Conservation (phyloP, 495 filamentous ascomycete species). For the Tuber calosporum region DNA sequence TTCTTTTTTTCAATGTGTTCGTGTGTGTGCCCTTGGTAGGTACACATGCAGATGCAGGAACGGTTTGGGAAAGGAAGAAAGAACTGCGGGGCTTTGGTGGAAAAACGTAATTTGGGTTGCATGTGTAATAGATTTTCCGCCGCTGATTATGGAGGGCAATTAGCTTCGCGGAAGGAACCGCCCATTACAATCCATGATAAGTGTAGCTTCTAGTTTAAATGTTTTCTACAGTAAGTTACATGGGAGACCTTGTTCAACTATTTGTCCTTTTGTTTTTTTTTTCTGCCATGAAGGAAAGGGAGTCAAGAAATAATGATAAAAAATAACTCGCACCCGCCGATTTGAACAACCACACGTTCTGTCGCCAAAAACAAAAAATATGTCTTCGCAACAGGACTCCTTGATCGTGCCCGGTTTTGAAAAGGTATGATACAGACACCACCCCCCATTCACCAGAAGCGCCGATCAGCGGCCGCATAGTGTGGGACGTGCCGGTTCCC, state of each 20-base stretch:
- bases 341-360: neutral
- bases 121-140: neutral
- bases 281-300: too few relatives aligned
- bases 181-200: neutral
- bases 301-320: neutral
- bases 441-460: conserved; percentile 12
- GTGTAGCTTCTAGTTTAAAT: neutral
- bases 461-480: conserved; percentile 15
- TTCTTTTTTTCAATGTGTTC: too few relatives aligned
- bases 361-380: neutral
- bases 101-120: neutral
- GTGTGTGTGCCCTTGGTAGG: too few relatives aligned
- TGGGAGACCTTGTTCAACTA: neutral
- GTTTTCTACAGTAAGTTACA: neutral
- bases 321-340: neutral
- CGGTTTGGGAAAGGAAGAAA: neutral
- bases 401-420: conserved; percentile 44
- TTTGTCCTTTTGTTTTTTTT: too few relatives aligned
- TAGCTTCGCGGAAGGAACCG: neutral
- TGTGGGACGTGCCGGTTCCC: conserved; percentile 24
- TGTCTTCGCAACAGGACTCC: conserved; percentile 47
- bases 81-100: too few relatives aligned
- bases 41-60: too few relatives aligned
- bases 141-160: neutral
- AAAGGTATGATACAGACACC: conserved; percentile 8